phyloP scores from a whole-genome alignment of 805 yeast genomes.

The Nadsonia fulvescens region DNA sequence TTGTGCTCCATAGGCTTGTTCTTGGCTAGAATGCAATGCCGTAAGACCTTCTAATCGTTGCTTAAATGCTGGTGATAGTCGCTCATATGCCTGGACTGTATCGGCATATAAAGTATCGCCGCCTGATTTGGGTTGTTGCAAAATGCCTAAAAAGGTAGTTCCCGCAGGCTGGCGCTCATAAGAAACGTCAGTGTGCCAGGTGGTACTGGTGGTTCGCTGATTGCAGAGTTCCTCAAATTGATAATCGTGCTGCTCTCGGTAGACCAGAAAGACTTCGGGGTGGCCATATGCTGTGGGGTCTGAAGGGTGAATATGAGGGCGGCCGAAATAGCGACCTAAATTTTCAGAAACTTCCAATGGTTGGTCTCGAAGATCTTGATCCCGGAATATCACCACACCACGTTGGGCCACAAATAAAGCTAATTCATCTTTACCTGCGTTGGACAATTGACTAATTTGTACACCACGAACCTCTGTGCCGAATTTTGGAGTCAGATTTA shows the following conservation, averaged over 20 bases:
- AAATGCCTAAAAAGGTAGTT: slow-evolving; percentile 29
- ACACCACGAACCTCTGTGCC: slow-evolving; percentile 46
- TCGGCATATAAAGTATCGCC: slow-evolving; percentile 54
- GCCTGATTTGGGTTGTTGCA: slow-evolving; percentile 39
- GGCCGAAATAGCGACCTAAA: slow-evolving; percentile 5
- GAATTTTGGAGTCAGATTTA: slow-evolving; percentile 45
- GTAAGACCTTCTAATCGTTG: slow-evolving; percentile 34
- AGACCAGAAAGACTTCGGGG: slow-evolving; percentile 46
- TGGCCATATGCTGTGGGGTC: slow-evolving; percentile 13
- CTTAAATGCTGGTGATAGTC: slow-evolving; percentile 44
- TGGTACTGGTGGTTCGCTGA: slow-evolving; percentile 3
- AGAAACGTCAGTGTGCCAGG: slow-evolving; percentile 35
- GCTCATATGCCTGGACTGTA: slow-evolving; percentile 41
- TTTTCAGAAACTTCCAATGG: slow-evolving; percentile 2
- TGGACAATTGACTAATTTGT: slow-evolving; percentile 24
- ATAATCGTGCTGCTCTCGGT: slow-evolving; percentile 22
- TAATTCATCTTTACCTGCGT: slow-evolving; percentile 22
- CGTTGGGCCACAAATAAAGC: slow-evolving; percentile 3
- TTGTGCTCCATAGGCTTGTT: slow-evolving; percentile 5
- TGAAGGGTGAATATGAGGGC: slow-evolving; percentile 5
- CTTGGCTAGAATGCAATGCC: slow-evolving; percentile 36
- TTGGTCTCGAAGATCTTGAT: slow-evolving; percentile 4
- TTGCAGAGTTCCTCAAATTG: slow-evolving; percentile 1
- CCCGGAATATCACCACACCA: slow-evolving; percentile 5
- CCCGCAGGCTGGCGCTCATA: slow-evolving; percentile 40